A percentile compares a stretch with the other conserved stretches of the same genome.
Conservation (phyloP, 441 rosid genomes). For the Croton setiger region DNA sequence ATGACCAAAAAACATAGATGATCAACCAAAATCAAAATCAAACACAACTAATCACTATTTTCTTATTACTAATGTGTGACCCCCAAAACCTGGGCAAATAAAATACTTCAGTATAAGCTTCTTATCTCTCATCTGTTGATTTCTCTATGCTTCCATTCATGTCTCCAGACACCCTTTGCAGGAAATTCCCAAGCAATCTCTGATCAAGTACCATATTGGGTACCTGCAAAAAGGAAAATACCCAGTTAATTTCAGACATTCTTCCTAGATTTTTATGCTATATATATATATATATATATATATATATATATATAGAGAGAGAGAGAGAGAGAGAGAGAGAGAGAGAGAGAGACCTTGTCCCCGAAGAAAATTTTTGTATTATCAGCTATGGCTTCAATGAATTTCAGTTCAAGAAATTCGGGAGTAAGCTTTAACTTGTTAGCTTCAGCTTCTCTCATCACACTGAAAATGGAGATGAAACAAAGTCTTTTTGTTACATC, state of each 20-base stretch:
- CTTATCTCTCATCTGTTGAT: background rate
- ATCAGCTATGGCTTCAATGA: constrained; percentile 77
- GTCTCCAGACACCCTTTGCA: constrained; percentile 38
- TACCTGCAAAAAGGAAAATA: constrained; percentile 40
- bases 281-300: no score
- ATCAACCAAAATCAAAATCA: background rate
- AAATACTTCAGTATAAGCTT: background rate
- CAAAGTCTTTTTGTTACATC: background rate
- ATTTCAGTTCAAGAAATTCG: constrained; percentile 73
- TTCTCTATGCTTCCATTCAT: constrained; percentile 16
- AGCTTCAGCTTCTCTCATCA: constrained; percentile 84
- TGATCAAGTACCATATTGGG: constrained; percentile 88
- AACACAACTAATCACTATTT: background rate
- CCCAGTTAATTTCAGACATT: background rate
- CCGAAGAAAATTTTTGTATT: constrained; percentile 91
- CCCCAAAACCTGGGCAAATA: background rate
- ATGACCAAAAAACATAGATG: background rate
- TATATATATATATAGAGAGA: background rate
- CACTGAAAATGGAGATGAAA: constrained; percentile 33
- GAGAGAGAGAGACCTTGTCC: constrained; percentile 50
- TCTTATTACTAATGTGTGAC: no score
- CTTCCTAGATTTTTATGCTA: background rate
- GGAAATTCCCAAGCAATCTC: constrained; percentile 78
- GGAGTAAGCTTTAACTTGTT: constrained; percentile 87
- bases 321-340: background rate